These are phyloP conservation scores for Ceratobasidium sp. DNA, from an alignment of 1,284 basidiomycete genomes.

Conservation along the genomic window DNA sequence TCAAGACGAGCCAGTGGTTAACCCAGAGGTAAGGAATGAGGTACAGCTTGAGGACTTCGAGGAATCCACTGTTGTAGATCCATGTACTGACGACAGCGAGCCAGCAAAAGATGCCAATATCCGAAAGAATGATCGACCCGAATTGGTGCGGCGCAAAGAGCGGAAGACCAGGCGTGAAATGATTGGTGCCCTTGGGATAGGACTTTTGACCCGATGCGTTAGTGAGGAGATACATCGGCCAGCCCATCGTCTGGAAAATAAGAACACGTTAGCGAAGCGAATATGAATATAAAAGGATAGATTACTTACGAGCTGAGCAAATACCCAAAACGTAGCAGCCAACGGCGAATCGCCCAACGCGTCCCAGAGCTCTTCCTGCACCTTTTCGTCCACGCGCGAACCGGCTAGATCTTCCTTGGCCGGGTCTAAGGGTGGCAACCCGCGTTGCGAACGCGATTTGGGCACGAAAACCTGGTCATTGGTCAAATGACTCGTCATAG, in stretches of 20 bases:
- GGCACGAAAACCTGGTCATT: slow-evolving; percentile 98
- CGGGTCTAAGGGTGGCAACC: slow-evolving; percentile 72
- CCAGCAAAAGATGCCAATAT: slow-evolving; percentile 84
- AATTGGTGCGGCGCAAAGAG: slow-evolving; percentile 91
- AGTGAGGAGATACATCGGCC: slow-evolving; percentile 85
- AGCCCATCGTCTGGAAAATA: slow-evolving; percentile 72
- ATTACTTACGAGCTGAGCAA: slow-evolving; percentile 72
- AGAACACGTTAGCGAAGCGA: slow-evolving; percentile 2
- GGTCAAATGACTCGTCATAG: slow-evolving; percentile 92
- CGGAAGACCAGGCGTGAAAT: slow-evolving; percentile 82
- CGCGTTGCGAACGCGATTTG: slow-evolving; percentile 78
- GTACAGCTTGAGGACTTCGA: slow-evolving; percentile 83
- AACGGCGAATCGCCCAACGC: slow-evolving; percentile 94
- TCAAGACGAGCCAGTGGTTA: slow-evolving; percentile 89
- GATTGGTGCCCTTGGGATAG: slow-evolving; percentile 87
- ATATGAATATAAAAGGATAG: background rate
- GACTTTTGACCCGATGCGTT: slow-evolving; percentile 91
- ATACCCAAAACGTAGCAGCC: slow-evolving; percentile 70
- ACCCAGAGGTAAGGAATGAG: slow-evolving; percentile 91
- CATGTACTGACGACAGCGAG: slow-evolving; percentile 68
- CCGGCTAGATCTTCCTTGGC: slow-evolving; percentile 75
- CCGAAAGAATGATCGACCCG: slow-evolving; percentile 83
- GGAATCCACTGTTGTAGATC: slow-evolving; percentile 74
- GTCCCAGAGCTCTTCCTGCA: slow-evolving; percentile 84
- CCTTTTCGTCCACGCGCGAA: slow-evolving; percentile 72